Evolutionary conservation across 352 stramenopile species (phyloP).

Genomic region (Phytophthora hibernalis): DNA sequence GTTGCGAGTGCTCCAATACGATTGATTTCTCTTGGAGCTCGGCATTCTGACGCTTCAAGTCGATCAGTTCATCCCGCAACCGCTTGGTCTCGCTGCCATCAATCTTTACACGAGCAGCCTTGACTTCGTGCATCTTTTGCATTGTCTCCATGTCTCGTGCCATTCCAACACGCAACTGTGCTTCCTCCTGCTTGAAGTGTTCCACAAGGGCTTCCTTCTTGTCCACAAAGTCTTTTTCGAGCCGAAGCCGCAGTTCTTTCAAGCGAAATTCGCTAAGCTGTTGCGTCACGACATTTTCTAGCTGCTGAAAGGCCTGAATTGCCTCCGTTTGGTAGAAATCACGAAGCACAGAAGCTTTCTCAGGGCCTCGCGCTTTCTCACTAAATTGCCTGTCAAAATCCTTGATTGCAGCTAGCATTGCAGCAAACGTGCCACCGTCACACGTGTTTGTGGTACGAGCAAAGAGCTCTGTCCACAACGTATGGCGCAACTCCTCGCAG

Average conservation of each 20-base stretch:
- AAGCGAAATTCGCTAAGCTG: conserved; percentile 67
- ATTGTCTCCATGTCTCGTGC: conserved; percentile 69
- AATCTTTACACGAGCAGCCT: conserved; percentile 66
- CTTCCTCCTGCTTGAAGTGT: conserved; percentile 76
- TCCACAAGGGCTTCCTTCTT: conserved; percentile 68
- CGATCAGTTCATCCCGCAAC: conserved; percentile 51
- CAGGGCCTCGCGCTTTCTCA: conserved; percentile 54
- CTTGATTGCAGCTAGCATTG: conserved; percentile 54
- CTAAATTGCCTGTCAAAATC: conserved; percentile 64
- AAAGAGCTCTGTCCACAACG: conserved; percentile 54
- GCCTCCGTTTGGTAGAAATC: conserved; percentile 68
- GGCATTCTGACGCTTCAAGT: conserved; percentile 43
- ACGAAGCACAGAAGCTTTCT: conserved; percentile 57
- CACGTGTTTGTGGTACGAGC: conserved; percentile 7
- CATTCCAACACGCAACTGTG: conserved; percentile 63
- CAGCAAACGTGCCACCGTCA: conserved; percentile 39
- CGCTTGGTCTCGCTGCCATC: conserved; percentile 67
- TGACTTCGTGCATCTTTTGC: conserved; percentile 72
- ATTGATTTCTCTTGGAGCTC: conserved; percentile 56
- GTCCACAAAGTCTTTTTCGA: conserved; percentile 65
- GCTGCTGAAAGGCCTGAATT: conserved; percentile 57
- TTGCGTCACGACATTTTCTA: conserved; percentile 58
- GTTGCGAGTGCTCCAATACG: conserved; percentile 54
- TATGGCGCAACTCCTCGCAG: conserved; percentile 50
- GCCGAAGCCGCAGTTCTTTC: conserved; percentile 50